Evolutionary conservation across 306 rosid genomes (phyloP).

Genomic region (Citrullus amarus): DNA sequence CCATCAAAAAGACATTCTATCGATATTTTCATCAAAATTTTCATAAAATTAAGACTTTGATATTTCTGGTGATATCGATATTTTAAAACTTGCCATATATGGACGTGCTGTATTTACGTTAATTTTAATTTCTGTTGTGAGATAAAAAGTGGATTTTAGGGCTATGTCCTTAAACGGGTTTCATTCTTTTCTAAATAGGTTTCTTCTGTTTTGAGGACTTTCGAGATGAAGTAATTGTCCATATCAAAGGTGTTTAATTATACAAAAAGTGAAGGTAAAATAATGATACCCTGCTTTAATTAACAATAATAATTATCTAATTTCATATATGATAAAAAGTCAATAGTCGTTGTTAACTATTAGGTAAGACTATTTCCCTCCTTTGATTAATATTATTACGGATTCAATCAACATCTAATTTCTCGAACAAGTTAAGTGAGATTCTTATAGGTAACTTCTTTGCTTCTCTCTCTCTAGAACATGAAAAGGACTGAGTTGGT

Average conservation of each 20-base stretch:
- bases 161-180: too few species aligned
- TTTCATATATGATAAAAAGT: slow-evolving; percentile 3
- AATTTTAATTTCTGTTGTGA: too few species aligned
- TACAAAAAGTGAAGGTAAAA: slow-evolving; percentile 1
- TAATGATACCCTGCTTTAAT: not conserved
- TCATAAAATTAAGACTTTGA: too few species aligned
- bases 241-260: not conserved
- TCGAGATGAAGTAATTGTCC: not conserved
- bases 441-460: not conserved
- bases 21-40: too few species aligned
- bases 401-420: not conserved
- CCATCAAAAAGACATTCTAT: too few species aligned
- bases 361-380: slow-evolving; percentile 22
- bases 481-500: not conserved
- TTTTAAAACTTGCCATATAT: too few species aligned
- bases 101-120: too few species aligned
- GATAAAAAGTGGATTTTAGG: too few species aligned
- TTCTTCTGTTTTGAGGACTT: not conserved
- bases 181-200: not conserved
- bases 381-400: not conserved
- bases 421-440: not conserved
- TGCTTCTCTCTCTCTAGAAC: not conserved
- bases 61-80: too few species aligned
- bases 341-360: slow-evolving; percentile 19
- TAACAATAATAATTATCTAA: slow-evolving; percentile 7